A percentile compares a stretch with the other conserved stretches of the same genome.
Evolutionary conservation across 305 asterid species (phyloP).

Genomic region (Withania somnifera): DNA sequence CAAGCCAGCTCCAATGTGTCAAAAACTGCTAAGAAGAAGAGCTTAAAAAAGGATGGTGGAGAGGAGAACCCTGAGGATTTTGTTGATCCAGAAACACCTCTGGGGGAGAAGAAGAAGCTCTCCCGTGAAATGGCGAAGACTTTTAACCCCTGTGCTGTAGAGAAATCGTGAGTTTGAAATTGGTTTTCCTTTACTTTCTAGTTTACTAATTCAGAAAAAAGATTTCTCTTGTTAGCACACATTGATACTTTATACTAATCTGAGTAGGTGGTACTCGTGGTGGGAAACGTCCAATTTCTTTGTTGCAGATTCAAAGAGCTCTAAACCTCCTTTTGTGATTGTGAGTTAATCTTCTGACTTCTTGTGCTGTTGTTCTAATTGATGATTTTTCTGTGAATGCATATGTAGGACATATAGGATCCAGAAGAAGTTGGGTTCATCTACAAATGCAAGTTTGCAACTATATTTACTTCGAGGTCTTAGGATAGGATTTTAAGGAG

Average conservation of each 20-base stretch:
- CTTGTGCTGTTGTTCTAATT: background rate
- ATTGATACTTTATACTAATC: background rate
- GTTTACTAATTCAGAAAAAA: background rate
- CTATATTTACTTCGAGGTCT: background rate
- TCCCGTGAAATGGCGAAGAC: constrained; percentile 79
- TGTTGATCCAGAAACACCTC: constrained; percentile 63
- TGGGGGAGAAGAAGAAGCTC: constrained; percentile 68
- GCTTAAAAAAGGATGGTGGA: constrained; percentile 40
- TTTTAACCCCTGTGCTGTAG: constrained; percentile 67
- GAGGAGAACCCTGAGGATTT: constrained; percentile 71
- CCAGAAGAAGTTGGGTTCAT: background rate
- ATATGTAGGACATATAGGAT: background rate
- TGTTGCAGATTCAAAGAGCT: constrained; percentile 66
- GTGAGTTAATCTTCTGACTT: constrained; percentile 44
- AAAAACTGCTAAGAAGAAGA: constrained; percentile 68
- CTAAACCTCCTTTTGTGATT: constrained; percentile 72
- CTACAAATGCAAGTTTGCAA: background rate
- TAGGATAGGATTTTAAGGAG: background rate
- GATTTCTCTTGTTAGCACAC: background rate
- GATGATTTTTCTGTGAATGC: background rate
- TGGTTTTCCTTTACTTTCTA: background rate
- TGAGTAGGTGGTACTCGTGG: constrained; percentile 86
- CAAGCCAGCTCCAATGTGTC: constrained; percentile 45
- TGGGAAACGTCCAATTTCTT: constrained; percentile 86
- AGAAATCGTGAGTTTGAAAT: constrained; percentile 51